phyloP scores from a whole-genome alignment of 140 eudicot species.

The Bidens hawaiensis region DNA sequence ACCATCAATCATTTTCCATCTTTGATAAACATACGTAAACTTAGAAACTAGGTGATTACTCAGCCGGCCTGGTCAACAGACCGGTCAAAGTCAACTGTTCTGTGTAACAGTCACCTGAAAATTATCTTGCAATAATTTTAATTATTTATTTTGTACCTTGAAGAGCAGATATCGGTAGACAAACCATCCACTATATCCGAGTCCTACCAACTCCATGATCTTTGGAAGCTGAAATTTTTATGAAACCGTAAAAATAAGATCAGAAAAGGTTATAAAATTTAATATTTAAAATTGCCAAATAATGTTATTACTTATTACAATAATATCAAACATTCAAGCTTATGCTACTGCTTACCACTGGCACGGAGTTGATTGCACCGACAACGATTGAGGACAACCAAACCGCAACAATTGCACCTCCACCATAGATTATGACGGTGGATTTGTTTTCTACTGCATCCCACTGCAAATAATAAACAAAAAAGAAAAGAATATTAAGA shows the following conservation, averaged over 20 bases:
- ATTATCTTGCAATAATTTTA: not conserved
- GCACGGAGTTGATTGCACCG: constrained; percentile 87
- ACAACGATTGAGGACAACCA: constrained; percentile 81
- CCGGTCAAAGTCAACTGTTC: not conserved
- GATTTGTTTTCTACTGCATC: constrained; percentile 94
- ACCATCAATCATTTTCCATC: not conserved
- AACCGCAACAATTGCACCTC: constrained; percentile 70
- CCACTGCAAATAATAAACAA: constrained; percentile 48
- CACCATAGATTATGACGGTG: constrained; percentile 76
- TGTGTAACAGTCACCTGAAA: not conserved
- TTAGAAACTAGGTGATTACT: not conserved
- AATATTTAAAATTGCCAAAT: not conserved
- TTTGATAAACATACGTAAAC: not conserved
- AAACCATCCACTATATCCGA: constrained; percentile 56
- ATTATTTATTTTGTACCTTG: constrained; percentile 26
- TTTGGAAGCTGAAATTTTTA: constrained; percentile 71
- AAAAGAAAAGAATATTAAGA: not conserved
- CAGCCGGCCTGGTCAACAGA: not conserved
- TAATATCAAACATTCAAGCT: not conserved
- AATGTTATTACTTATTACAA: not conserved
- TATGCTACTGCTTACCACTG: constrained; percentile 52
- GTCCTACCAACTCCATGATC: constrained; percentile 87
- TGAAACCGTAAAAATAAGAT: not conserved
- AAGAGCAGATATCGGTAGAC: constrained; percentile 52
- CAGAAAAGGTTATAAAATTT: not conserved